Base-by-base conservation (phyloP, 257 asterid genomes). In the Catharanthus roseus region DNA sequence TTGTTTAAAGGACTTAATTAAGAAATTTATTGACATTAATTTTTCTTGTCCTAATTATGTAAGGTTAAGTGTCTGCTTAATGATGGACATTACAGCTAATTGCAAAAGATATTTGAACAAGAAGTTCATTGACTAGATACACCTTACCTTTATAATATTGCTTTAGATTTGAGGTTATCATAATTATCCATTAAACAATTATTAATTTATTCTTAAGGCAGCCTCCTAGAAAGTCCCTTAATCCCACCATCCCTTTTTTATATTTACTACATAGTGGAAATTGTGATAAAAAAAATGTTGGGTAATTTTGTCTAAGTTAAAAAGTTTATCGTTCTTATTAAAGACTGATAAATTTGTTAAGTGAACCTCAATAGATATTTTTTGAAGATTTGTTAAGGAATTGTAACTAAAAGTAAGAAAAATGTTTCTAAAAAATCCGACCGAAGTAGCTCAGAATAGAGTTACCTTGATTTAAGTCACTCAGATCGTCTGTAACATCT, bases 21-120 rank as follows among this genome's bases (percentile, higher is more conserved):
- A 67, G 33, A 5, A 61, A 56, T 44, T 47, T 60, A n/a, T n/a
- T n/a, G n/a, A n/a, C n/a, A 38, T 45, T 65, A 55, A 72, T 55
- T 24, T 19, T 11, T 23, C 28, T 36, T 10, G 41, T 41, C 57
- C 33, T 61, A 74, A 3, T 61, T 18, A 62, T 74, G n/a, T 49
- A 72, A 51, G 75, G 74, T 80, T 74, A 82, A 72, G 61, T 88
- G 89, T 85, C 93, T 79, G 78, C 66, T 68, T 62, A 21, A 42
- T 50, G 8, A 31, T 54, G 65, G 86, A 79, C 96, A 90, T 74
- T 69, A 81, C 88, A 88, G 95, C 90, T 85, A 82, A 79, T n/a
- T 78, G 38, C 39, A 78, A n/a, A 68, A 73, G 76, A 78, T 45
- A 71, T 69, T 67, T 62, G 53, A 75, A 75, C 63, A 34, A 66